These are phyloP conservation scores for Pneumocystis wakefieldiae DNA, from an alignment of 1,139 yeast genomes.

Conservation along the genomic window DNA sequence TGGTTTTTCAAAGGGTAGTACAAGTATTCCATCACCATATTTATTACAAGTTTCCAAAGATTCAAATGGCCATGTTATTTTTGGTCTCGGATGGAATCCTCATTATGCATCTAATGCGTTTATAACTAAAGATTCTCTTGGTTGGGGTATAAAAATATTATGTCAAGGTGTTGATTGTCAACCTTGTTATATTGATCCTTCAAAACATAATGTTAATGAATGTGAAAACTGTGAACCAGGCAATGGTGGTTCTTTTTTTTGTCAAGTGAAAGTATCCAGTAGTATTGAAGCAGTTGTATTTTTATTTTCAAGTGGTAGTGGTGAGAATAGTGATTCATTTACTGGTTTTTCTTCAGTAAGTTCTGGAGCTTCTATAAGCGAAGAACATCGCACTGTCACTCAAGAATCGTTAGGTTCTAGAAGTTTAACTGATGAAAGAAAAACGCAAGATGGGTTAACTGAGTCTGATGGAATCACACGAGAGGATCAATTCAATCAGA, in stretches of 20 bases:
- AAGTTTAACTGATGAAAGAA: too few species aligned
- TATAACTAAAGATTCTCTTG: constrained; percentile 44
- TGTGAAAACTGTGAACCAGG: constrained; percentile 25
- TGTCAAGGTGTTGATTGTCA: constrained; percentile 61
- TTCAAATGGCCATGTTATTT: constrained; percentile 48
- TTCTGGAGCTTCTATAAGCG: too few species aligned
- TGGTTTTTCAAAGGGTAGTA: constrained; percentile 54
- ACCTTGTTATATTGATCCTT: constrained; percentile 67
- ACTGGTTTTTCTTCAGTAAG: too few species aligned
- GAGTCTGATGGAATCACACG: too few species aligned
- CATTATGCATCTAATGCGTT: constrained; percentile 46
- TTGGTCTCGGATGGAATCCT: constrained; percentile 86
- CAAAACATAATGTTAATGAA: constrained; percentile 40
- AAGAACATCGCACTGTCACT: too few species aligned
- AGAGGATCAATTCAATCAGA: too few species aligned
- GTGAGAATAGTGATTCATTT: too few species aligned
- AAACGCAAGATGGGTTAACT: too few species aligned
- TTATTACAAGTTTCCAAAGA: constrained; percentile 78
- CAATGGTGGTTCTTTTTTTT: not conserved
- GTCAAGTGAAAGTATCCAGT: not conserved
- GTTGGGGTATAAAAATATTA: constrained; percentile 52
- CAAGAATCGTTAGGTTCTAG: too few species aligned
- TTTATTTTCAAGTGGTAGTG: not conserved
- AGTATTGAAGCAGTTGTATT: not conserved
- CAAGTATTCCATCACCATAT: constrained; percentile 86